Percentiles rank a stretch among this genome's conserved stretches.
phyloP scores from a whole-genome alignment of 441 rosid genomes.

The Kokia cookei region DNA sequence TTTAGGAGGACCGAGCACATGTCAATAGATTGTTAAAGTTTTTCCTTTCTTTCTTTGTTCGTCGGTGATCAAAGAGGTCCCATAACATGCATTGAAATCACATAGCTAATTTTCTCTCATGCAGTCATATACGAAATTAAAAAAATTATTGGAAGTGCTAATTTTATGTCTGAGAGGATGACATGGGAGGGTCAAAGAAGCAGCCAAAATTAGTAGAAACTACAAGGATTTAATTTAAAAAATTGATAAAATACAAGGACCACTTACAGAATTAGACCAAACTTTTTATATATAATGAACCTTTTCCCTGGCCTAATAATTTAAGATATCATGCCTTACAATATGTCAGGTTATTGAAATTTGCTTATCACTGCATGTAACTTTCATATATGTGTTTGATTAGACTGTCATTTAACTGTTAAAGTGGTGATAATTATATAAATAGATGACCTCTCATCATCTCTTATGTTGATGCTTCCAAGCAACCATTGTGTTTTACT shows the following conservation, averaged over 20 bases:
- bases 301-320: too few relatives aligned
- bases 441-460: neutral
- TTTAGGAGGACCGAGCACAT: too few relatives aligned
- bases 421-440: neutral
- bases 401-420: neutral
- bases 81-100: slow-evolving; percentile 5
- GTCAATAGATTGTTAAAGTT: too few relatives aligned
- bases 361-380: neutral
- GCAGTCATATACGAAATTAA: neutral
- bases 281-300: too few relatives aligned
- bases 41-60: neutral
- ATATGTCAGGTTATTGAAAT: neutral
- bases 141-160: too few relatives aligned
- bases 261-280: too few relatives aligned
- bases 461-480: slow-evolving; percentile 17
- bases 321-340: too few relatives aligned
- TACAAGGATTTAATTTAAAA: too few relatives aligned
- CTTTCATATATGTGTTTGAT: neutral
- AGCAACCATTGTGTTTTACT: slow-evolving; percentile 14
- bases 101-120: slow-evolving; percentile 1
- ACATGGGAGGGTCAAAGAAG: too few relatives aligned
- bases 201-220: too few relatives aligned
- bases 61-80: slow-evolving; percentile 7
- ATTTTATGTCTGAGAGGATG: too few relatives aligned
- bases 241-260: too few relatives aligned